phyloP scores from a whole-genome alignment of 164 flowering plant genomes.

The Piper longum region DNA sequence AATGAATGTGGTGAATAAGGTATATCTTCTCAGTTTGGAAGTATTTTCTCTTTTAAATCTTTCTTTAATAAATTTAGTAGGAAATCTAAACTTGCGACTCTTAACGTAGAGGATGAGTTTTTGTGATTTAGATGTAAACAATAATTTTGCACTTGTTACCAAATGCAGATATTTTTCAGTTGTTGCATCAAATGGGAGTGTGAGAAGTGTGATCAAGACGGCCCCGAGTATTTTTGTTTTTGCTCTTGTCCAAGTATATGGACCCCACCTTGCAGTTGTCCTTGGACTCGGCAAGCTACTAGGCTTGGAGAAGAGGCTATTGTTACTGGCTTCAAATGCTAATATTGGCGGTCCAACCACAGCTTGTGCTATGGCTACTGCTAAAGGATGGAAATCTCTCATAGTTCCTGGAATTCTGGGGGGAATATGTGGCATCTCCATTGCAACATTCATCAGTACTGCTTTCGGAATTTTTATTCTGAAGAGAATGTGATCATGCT shows the following conservation, averaged over 20 bases:
- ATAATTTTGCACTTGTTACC: not conserved
- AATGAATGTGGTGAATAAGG: no score
- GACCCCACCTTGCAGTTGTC: conserved; percentile 61
- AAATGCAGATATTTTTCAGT: conserved; percentile 65
- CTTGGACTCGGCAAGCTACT: conserved; percentile 69
- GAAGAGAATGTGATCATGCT: conserved; percentile 24
- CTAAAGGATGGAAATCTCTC: conserved; percentile 79
- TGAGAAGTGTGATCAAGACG: conserved; percentile 59
- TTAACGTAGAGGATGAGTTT: not conserved
- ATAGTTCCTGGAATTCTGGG: conserved; percentile 76
- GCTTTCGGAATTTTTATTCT: conserved; percentile 58
- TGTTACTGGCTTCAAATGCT: conserved; percentile 87
- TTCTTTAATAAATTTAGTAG: not conserved
- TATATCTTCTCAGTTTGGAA: no score
- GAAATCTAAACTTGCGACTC: not conserved
- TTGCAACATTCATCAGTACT: conserved; percentile 78
- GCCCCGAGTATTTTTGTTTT: conserved; percentile 83
- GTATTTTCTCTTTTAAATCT: no score
- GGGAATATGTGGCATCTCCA: conserved; percentile 71
- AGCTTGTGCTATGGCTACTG: conserved; percentile 90
- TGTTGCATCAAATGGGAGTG: conserved; percentile 74
- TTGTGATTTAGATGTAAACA: not conserved
- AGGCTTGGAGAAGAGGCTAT: conserved; percentile 39
- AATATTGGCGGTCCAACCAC: conserved; percentile 94
- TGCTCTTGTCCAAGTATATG: conserved; percentile 55